Evolutionary conservation across 495 filamentous ascomycete species (phyloP).

Genomic region (Polyplosphaeria fusca): DNA sequence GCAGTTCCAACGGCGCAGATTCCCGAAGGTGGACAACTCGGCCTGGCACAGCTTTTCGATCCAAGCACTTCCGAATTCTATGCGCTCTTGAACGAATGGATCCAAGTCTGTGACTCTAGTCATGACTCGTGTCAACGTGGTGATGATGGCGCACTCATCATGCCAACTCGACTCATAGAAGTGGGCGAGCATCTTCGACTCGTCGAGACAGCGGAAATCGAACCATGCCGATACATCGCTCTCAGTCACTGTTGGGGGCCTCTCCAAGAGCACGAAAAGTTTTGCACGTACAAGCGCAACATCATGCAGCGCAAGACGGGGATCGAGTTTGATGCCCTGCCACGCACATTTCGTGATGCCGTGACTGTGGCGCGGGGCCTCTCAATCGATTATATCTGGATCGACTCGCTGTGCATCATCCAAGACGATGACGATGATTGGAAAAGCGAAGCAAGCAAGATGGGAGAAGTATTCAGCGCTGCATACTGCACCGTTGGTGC

Average conservation of each 20-base stretch:
- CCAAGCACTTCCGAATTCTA: background rate
- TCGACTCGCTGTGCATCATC: slow-evolving; percentile 4
- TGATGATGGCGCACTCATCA: background rate
- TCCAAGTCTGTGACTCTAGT: background rate
- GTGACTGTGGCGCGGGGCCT: background rate
- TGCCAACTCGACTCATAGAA: background rate
- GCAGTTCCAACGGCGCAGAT: background rate
- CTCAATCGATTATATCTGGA: slow-evolving; percentile 6
- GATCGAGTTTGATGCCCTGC: background rate
- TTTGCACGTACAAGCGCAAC: background rate
- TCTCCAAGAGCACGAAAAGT: background rate
- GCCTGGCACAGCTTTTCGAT: background rate
- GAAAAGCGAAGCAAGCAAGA: background rate
- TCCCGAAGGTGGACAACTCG: background rate
- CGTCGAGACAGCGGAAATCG: background rate
- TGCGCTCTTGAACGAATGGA: background rate
- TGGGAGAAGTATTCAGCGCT: background rate
- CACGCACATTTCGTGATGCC: background rate
- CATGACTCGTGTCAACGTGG: background rate
- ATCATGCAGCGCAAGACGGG: background rate
- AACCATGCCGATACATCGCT: background rate
- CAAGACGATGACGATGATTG: background rate
- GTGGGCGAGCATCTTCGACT: background rate
- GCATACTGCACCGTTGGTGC: background rate
- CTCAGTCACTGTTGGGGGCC: background rate